phyloP scores from a whole-genome alignment of 2,329 filamentous ascomycete species.

The Cladosporium velox region DNA sequence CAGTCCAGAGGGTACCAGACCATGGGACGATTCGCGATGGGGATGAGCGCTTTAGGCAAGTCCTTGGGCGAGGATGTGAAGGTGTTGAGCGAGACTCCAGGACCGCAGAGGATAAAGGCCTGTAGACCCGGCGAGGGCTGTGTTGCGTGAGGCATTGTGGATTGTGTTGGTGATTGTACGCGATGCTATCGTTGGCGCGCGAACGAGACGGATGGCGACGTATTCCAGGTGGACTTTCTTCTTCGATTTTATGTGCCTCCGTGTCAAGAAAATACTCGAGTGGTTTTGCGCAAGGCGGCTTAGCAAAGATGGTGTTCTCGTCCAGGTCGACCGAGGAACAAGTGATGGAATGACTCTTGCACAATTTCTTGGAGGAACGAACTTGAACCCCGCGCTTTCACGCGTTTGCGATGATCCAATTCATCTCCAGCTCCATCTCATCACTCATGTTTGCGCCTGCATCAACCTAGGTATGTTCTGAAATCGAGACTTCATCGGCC shows the following conservation, averaged over 20 bases:
- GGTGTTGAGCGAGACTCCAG: slow-evolving; percentile 77
- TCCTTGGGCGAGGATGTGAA: slow-evolving; percentile 80
- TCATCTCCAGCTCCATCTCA: background rate
- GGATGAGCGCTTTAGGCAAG: slow-evolving; percentile 78
- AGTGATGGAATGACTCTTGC: slow-evolving; percentile 1
- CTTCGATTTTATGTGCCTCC: background rate
- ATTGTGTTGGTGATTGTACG: background rate
- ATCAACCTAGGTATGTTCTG: background rate
- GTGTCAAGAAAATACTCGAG: background rate
- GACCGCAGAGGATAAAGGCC: slow-evolving; percentile 79
- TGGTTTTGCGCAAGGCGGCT: background rate
- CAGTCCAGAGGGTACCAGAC: slow-evolving; percentile 88
- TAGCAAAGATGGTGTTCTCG: background rate
- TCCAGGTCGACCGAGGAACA: background rate
- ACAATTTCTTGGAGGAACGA: background rate
- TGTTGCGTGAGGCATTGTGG: slow-evolving; percentile 71
- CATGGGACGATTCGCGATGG: slow-evolving; percentile 84
- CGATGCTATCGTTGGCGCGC: background rate
- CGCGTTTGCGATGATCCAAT: background rate
- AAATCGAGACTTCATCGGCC: background rate
- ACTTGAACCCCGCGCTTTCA: background rate
- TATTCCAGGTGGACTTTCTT: background rate
- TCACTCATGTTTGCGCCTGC: no score
- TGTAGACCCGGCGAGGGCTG: slow-evolving; percentile 77
- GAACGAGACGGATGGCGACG: background rate